Evolutionary conservation across 495 filamentous ascomycete genomes (phyloP), one percentile per base, ranked within the genome.

Genomic region (Daldinia bambusicola): DNA sequence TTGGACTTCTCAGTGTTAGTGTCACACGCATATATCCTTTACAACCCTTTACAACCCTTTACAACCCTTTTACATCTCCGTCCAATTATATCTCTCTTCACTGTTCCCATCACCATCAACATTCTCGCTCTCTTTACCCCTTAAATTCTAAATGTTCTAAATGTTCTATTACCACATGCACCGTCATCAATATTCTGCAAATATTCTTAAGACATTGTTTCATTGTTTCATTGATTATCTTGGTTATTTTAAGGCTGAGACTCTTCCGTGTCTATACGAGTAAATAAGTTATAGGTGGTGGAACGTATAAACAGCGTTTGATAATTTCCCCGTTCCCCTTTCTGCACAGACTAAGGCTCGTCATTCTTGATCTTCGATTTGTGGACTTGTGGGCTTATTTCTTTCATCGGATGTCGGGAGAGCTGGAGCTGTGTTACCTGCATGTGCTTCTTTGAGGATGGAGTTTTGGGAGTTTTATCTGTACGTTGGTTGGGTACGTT

Each of bases 111-210:
- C 41, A 32, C 22, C 37, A 40, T 59, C 36, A 31, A 16, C 43
- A 6, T 55, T 51, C 36, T 62, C 64, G 36, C 34, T 51, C 7
- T 37, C 31, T 7, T 38, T 7, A 41, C 64, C 64, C 69, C 65
- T 68, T 65, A 56, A 72, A 72, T 66, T 58, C 61, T 40, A 20
- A 26, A 32, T 8, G 41, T 26, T 26, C 26, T 26, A 26, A n/a
- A n/a, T n/a, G n/a, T 36, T 59, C 37, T 22, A 31, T 50, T 65
- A 55, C 18, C 36, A 55, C 32, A 72, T 63, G 68, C 62, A 58
- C 12, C 10, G 26, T 40, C 61, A 41, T 37, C 57, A 66, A 71
- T 71, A 71, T 71, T 71, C 53, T 66, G 67, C 61, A 64, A 70
- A 70, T 70, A 70, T 30, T 61, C 14, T 10, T 50, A 59, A 71